Percentiles rank a stretch among this genome's conserved stretches.
phyloP scores from a whole-genome alignment of 2,329 filamentous ascomycete species.

The Plenodomus tracheiphilus region DNA sequence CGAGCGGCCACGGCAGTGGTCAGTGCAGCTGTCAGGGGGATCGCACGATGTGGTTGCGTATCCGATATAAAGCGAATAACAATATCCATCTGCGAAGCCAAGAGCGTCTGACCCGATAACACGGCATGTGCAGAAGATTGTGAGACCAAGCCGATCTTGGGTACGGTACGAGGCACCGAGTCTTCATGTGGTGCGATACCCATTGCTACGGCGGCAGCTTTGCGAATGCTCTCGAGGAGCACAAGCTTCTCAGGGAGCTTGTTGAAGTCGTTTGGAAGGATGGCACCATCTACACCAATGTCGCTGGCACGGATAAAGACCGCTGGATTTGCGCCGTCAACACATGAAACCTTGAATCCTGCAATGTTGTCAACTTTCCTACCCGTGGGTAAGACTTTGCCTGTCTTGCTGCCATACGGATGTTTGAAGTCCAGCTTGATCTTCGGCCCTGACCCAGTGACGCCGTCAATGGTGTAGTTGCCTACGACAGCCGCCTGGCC shows the following conservation, averaged over 20 bases:
- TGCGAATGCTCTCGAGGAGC: conserved; percentile 61
- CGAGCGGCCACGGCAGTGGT: conserved; percentile 48
- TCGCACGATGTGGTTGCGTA: conserved; percentile 49
- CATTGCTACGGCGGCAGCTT: conserved; percentile 63
- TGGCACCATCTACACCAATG: conserved; percentile 54
- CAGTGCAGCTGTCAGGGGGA: conserved; percentile 49
- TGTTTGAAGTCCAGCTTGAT: conserved; percentile 65
- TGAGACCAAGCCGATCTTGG: conserved; percentile 65
- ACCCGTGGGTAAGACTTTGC: conserved; percentile 64
- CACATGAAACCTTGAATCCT: conserved; percentile 57
- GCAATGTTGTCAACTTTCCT: conserved; percentile 57
- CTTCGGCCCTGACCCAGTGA: conserved; percentile 60
- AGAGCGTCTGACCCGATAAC: conserved; percentile 44
- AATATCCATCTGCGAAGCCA: conserved; percentile 42
- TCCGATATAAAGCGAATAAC: conserved; percentile 51
- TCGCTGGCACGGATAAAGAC: conserved; percentile 63
- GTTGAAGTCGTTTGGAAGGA: conserved; percentile 60
- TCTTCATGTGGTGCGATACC: conserved; percentile 55
- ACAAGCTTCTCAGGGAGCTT: conserved; percentile 53
- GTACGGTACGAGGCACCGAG: conserved; percentile 59
- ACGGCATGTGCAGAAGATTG: conserved; percentile 42
- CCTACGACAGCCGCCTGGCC: conserved; percentile 55
- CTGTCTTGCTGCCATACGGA: conserved; percentile 67
- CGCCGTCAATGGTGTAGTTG: conserved; percentile 66
- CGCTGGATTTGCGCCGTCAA: conserved; percentile 67